Evolutionary conservation across 2,329 filamentous ascomycete species (phyloP), one percentile per base, ranked within the genome.

Genomic region (Neonectria magnoliae): DNA sequence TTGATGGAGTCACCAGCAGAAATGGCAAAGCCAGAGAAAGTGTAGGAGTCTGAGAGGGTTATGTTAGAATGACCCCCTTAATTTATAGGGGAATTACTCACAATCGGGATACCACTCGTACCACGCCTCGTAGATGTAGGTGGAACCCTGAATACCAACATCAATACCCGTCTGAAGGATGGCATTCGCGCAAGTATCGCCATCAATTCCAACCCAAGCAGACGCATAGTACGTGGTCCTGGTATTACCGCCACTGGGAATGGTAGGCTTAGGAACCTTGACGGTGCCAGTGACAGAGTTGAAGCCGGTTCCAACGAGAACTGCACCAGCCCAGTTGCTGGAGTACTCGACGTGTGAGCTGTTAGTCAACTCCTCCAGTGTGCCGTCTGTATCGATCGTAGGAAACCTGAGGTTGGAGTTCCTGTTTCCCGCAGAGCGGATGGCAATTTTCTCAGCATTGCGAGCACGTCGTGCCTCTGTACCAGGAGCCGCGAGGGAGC

Each of bases 21-120:
- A 20, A 56, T 61, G 22, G 22, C 41, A 18, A 61, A 48, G 33
- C 52, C 52, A 20, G 57, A 18, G 44, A 61, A 61, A 16, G 51
- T 50, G 25, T 61, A 61, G 2, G 58, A 61, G 51, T 61, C 51
- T 53, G 2, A n/a, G 5, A 5, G 20, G 4, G 13, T 27, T 3
- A 22, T 14, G 18, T 52, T n/a, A 52, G 29, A 2, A 16, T 0
- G 5, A 10, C 4, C 16, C 11, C 8, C n/a, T 20, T 52, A 3
- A 3, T 5, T 38, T 5, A 6, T 9, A n/a, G 27, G 13, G 41
- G 11, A 3, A 25, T 9, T 25, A 53, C 51, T 53, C 5, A 53
- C 51, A 61, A 25, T 61, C 51, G 2, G 58, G 58, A 20, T 61
- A 61, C 58, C 58, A 61, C 52, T 61, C 58, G 7, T 61, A 61